Conservation (phyloP, 257 asterid species). For the Dorcoceras hygrometricum region DNA sequence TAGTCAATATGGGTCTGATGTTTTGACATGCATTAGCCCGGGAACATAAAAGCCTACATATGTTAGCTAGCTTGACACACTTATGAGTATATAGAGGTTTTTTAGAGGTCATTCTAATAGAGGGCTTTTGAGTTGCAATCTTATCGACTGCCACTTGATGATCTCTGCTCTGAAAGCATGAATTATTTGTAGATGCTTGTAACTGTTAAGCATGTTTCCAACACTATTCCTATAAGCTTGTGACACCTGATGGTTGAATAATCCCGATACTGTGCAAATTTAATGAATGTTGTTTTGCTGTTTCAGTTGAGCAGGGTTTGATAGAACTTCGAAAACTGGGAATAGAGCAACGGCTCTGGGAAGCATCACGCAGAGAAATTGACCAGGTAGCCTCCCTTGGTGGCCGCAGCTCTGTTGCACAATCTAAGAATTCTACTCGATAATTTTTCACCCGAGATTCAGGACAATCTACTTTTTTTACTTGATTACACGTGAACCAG, state of each 20-base stretch:
- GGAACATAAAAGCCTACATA: not conserved
- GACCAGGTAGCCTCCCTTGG: conserved; percentile 50
- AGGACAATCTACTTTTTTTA: conserved; percentile 12
- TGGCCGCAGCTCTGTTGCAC: conserved; percentile 34
- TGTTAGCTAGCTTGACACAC: not conserved
- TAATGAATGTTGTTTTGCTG: conserved; percentile 15
- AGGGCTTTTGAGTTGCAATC: conserved; percentile 3
- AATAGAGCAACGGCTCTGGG: conserved; percentile 86
- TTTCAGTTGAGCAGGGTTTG: conserved; percentile 81
- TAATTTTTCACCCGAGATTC: conserved; percentile 9
- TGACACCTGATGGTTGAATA: conserved; percentile 12
- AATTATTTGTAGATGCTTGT: not conserved
- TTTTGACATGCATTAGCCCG: not conserved
- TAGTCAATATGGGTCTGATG: not conserved
- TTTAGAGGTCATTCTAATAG: conserved; percentile 9
- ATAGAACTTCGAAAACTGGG: conserved; percentile 79
- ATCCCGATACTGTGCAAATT: not conserved
- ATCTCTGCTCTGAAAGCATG: not conserved
- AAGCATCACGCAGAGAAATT: conserved; percentile 82
- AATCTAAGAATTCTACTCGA: conserved; percentile 8
- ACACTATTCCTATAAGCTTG: not conserved
- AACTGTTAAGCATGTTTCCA: not conserved
- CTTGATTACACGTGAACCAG: conserved; percentile 1
- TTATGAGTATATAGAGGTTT: not conserved
- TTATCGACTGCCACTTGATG: not conserved